phyloP scores from a whole-genome alignment of 192 early-diverging fungal genomes.

The Phlyctochytrium bullatum region DNA sequence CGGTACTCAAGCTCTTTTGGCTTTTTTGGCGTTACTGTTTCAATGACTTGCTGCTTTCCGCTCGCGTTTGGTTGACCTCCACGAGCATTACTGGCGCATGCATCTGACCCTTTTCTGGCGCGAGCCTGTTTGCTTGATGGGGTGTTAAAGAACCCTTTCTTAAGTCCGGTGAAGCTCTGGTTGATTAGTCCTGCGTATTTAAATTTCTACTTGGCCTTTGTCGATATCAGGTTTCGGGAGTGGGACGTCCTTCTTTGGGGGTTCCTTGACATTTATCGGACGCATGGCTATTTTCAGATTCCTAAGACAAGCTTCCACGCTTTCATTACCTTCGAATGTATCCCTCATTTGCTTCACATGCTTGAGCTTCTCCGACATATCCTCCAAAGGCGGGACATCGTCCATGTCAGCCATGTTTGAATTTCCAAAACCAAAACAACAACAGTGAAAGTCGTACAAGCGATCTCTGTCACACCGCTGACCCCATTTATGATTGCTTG shows the following conservation, averaged over 20 bases:
- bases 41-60: background rate
- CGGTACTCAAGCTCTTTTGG: slow-evolving; percentile 3
- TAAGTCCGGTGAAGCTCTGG: slow-evolving; percentile 8
- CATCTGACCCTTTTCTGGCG: background rate
- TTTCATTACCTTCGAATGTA: background rate
- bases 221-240: background rate
- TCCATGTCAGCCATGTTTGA: too few species aligned
- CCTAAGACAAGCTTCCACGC: background rate
- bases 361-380: slow-evolving; percentile 25
- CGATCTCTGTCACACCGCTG: too few species aligned
- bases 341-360: slow-evolving; percentile 2
- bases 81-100: too few species aligned
- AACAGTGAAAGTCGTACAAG: too few species aligned
- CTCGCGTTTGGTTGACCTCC: too few species aligned
- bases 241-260: background rate
- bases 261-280: background rate
- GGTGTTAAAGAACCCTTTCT: slow-evolving; percentile 24
- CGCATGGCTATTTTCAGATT: background rate
- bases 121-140: background rate
- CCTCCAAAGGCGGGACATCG: slow-evolving; percentile 34
- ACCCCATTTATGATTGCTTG: too few species aligned
- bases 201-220: background rate
- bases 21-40: background rate
- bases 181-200: background rate
- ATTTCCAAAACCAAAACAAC: too few species aligned